Evolutionary conservation across 306 rosid species (phyloP), one percentile per base, ranked within the genome.

Genomic region (Quercus ilex): DNA sequence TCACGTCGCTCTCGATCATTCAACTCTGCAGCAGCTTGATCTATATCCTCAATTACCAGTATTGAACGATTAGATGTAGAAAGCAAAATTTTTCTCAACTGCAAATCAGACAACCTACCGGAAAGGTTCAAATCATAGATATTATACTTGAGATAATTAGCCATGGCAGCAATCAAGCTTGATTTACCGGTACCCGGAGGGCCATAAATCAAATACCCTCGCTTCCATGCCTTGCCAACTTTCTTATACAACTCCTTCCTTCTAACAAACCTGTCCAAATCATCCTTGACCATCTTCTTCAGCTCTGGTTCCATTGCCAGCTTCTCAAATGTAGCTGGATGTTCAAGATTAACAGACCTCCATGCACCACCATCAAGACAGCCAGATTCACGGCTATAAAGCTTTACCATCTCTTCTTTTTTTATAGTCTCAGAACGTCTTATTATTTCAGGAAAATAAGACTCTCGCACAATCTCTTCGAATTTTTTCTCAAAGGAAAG

Each of bases 171-270:
- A 6, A 74, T 28, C 19, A 74, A 56, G 20, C 43, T 74, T 12
- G 67, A 55, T 56, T 74, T 74, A 2, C 75, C 62, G 7, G 75
- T 71, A 51, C 60, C 75, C 7, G 70, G 58, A 4, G 75, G 75
- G 6, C 41, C 75, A 71, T 71, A 52, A 5, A 51, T 14, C 41
- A 70, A 14, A 55, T 70, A 70, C 74, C 56, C 58, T 2, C 56
- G 17, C 26, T 70, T 70, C 74, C 74, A 71, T 46, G 62, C 46
- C 59, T 64, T 64, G 14, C 70, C 70, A 28, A 64, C 70, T 30
- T 35, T 30, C 30, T 35, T 30, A 26, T 64, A 64, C n/a, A 12
- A 30, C 2, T 30, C 25, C 33, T 64, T 64, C 7, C 70, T 30
- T 35, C 14, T 52, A 56, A 52, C 41, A 71, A 71, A 51, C 75